Percentiles rank a stretch among this genome's conserved stretches.
Conservation (phyloP, 2,329 filamentous ascomycete species). For the Xylariaceae sp. region DNA sequence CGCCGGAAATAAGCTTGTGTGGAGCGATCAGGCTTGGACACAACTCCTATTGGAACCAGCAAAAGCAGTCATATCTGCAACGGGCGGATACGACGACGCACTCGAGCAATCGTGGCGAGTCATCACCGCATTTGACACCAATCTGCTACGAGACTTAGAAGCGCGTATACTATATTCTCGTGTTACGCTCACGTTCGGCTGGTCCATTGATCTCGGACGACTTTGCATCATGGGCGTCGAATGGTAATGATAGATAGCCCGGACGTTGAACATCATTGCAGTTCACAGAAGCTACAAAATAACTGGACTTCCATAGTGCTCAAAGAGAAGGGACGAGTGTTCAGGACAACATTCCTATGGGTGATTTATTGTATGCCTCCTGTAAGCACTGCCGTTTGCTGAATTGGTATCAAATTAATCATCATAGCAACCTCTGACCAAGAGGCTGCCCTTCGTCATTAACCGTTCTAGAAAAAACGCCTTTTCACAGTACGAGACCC, state of each 20-base stretch:
- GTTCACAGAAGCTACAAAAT: neutral
- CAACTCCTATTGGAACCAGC: conserved; percentile 32
- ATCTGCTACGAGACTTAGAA: conserved; percentile 45
- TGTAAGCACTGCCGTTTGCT: conserved; percentile 5
- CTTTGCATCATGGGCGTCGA: conserved; percentile 40
- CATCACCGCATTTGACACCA: conserved; percentile 33
- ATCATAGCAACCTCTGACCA: conserved; percentile 16
- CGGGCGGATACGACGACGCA: conserved; percentile 31
- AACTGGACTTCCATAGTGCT: neutral
- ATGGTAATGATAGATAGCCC: conserved; percentile 28
- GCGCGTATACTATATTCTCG: conserved; percentile 47
- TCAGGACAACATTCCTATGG: neutral
- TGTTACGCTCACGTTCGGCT: conserved; percentile 51
- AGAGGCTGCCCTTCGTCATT: conserved; percentile 15
- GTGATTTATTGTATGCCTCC: conserved; percentile 13
- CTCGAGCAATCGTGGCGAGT: conserved; percentile 41
- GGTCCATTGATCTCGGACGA: conserved; percentile 38
- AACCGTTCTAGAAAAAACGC: conserved; percentile 10
- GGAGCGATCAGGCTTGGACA: conserved; percentile 49
- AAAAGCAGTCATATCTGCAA: neutral
- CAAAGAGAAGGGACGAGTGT: neutral
- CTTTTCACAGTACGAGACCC: conserved; percentile 9
- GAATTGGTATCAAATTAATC: conserved; percentile 23
- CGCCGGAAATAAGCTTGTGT: conserved; percentile 46
- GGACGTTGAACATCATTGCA: neutral